Evolutionary conservation across 2,329 filamentous ascomycete species (phyloP), one percentile per base, ranked within the genome.

Genomic region (Beauveria asiatica): DNA sequence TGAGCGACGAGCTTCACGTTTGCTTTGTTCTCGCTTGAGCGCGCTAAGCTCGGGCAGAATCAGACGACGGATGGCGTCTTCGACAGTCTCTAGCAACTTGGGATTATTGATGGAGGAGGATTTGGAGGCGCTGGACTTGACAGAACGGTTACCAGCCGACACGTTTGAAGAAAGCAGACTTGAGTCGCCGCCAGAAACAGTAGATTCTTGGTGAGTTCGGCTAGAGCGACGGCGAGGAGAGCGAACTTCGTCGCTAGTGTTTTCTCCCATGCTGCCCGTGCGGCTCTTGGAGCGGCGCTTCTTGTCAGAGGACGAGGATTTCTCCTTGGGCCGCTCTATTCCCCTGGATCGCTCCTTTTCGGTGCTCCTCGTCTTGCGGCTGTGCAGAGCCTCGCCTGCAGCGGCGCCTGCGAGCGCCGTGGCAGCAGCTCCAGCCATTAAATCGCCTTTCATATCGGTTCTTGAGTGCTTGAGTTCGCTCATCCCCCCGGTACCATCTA

Each of bases 21-120:
- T 87, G 72, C 90, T 92, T 71, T 93, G 89, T 69, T 96, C 92
- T 67, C 92, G 86, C 73, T 96, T 97, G 59, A 99, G 78, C 10
- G 92, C 90, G 67, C 91, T 93, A 49, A 99, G 80, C 73, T 99
- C 93, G 0, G 94, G 94, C 3, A 99, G 76, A 57, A 97, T 96
- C 54, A 96, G 80, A 53, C 92, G 84, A 64, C 91, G 87, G 68
- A 97, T 96, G 16, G 92, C 92, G 74, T 96, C 92, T 74, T 97
- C 92, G 3, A 97, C 92, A 0, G 92, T 94, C 68, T 94, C 90
- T 2, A 97, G 81, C 2, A 97, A 77, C 70, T 91, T 94, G 0
- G 92, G 92, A 68, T 97, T 96, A 74, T 95, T 96, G 71, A 95
- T 90, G 0, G 90, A 93, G 3, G 90, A 90, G 25, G 76, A 74